A percentile compares a stretch with the other conserved stretches of the same genome.
phyloP scores from a whole-genome alignment of 2,329 filamentous ascomycete species.

The Colletotrichum cuscutae region DNA sequence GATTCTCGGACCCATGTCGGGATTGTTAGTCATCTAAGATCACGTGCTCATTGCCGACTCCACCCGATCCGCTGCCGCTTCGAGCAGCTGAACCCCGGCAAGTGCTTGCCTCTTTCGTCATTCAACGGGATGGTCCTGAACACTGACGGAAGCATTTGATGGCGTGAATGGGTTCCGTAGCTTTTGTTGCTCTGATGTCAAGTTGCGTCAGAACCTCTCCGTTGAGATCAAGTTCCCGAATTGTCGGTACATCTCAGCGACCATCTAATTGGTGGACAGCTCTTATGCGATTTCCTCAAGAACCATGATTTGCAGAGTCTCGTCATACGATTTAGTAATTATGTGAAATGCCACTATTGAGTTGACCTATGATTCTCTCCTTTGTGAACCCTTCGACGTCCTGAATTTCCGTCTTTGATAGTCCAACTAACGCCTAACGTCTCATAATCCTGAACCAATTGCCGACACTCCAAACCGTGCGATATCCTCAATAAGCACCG shows the following conservation, averaged over 20 bases:
- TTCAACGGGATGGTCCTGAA: neutral
- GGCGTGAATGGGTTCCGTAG: neutral
- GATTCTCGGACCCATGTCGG: constrained; percentile 31
- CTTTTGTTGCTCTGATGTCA: neutral
- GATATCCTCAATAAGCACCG: constrained; percentile 48
- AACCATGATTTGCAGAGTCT: too few relatives aligned
- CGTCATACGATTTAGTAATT: neutral
- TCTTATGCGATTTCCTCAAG: neutral
- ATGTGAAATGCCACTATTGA: neutral
- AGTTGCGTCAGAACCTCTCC: neutral
- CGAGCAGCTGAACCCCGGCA: neutral
- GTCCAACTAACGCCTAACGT: constrained; percentile 1
- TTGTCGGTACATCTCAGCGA: neutral
- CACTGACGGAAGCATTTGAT: neutral
- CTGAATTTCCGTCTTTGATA: neutral
- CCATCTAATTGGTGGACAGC: neutral
- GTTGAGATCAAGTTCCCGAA: neutral
- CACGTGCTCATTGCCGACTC: constrained; percentile 13
- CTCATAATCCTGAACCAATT: constrained; percentile 19
- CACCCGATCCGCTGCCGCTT: constrained; percentile 13
- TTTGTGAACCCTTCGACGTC: neutral
- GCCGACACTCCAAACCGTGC: constrained; percentile 20
- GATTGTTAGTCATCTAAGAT: constrained; percentile 11
- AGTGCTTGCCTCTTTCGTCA: neutral
- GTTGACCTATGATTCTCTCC: neutral